A percentile compares a stretch with the other conserved stretches of the same genome.
phyloP scores from a whole-genome alignment of 108 stramenopile genomes.

The Phaeodactylum tricornutum region DNA sequence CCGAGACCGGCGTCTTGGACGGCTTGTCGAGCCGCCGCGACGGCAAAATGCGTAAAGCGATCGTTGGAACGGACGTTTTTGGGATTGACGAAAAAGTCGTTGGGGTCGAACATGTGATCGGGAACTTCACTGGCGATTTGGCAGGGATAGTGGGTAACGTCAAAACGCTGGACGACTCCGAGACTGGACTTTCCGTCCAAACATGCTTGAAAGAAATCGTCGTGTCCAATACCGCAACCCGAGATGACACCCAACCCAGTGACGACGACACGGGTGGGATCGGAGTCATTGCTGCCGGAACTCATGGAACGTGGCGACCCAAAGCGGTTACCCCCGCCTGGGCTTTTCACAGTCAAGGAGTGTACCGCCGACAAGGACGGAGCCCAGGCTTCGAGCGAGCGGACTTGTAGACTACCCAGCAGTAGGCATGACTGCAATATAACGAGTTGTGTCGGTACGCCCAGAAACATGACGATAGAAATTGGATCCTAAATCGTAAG shows the following conservation, averaged over 20 bases:
- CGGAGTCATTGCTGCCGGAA: constrained; percentile 5
- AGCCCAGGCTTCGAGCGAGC: too few relatives aligned
- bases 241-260: constrained; percentile 89
- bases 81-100: constrained; percentile 71
- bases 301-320: too few relatives aligned
- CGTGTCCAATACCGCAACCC: constrained; percentile 84
- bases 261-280: constrained; percentile 74
- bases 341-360: too few relatives aligned
- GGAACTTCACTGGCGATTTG: constrained; percentile 83
- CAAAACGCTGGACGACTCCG: constrained; percentile 63
- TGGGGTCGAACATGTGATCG: constrained; percentile 78
- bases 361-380: too few relatives aligned
- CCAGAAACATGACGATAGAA: too few relatives aligned
- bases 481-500: too few relatives aligned
- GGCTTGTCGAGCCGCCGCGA: constrained; percentile 83
- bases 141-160: constrained; percentile 75
- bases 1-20: constrained; percentile 79
- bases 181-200: constrained; percentile 71
- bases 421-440: too few relatives aligned
- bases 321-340: too few relatives aligned
- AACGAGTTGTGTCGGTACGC: too few relatives aligned
- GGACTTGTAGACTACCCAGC: too few relatives aligned
- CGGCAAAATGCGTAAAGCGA: constrained; percentile 93
- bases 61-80: constrained; percentile 90
- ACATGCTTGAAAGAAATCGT: constrained; percentile 70